Conservation (phyloP, 108 stramenopile species). For the Skeletonema grethae region DNA sequence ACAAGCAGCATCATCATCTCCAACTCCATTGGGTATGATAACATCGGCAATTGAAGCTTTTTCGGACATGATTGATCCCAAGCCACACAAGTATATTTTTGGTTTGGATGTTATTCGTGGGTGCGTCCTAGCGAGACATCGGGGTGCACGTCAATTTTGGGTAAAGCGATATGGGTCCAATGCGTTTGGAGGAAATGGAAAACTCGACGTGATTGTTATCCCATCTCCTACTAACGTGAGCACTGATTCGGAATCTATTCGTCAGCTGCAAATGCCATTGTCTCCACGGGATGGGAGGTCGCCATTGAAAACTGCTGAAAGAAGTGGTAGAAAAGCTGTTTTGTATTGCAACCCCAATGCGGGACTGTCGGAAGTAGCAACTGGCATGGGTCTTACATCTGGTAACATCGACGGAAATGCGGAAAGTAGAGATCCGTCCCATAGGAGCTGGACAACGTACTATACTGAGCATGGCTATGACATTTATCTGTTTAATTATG, state of each 20-base stretch:
- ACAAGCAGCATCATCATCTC: conserved; percentile 22
- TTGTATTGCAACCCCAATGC: conserved; percentile 93
- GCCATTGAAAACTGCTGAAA: background rate
- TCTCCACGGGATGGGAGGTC: conserved; percentile 42
- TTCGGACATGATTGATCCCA: conserved; percentile 75
- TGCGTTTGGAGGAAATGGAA: conserved; percentile 14
- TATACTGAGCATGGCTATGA: conserved; percentile 79
- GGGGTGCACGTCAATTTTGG: conserved; percentile 84
- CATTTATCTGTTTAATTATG: conserved; percentile 88
- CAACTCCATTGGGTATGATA: conserved; percentile 28
- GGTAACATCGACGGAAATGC: conserved; percentile 61
- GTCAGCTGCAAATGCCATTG: conserved; percentile 24
- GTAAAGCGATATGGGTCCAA: conserved; percentile 43
- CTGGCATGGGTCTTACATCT: conserved; percentile 82
- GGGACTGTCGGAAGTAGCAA: conserved; percentile 80
- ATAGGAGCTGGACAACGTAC: conserved; percentile 77
- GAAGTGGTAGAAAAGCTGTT: conserved; percentile 59
- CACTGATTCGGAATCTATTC: conserved; percentile 3
- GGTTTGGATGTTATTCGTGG: conserved; percentile 83
- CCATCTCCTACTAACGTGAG: conserved; percentile 41
- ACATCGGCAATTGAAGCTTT: conserved; percentile 18
- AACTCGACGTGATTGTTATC: conserved; percentile 75
- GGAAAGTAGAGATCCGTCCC: conserved; percentile 12
- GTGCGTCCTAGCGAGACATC: conserved; percentile 70
- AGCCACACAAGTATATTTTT: conserved; percentile 79